Percentiles rank a stretch among this genome's conserved stretches.
Conservation (phyloP, 352 stramenopile species). For the Phytopythium montanum region DNA sequence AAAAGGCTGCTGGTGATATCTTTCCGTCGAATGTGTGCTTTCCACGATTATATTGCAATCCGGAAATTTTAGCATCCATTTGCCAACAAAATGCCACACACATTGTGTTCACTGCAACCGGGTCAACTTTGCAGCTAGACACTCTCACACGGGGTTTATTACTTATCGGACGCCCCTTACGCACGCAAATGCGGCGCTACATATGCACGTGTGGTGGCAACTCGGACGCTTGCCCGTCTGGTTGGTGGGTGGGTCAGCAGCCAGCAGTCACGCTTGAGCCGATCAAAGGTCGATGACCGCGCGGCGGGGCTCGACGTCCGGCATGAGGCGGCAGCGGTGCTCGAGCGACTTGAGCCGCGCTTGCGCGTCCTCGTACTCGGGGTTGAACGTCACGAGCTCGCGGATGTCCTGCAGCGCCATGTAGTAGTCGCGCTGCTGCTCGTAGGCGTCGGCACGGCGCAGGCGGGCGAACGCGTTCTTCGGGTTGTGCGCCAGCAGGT, state of each 20-base stretch:
- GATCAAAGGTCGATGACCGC: conserved; percentile 10
- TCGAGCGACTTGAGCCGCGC: conserved; percentile 37
- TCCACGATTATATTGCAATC: too few relatives aligned
- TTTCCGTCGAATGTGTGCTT: too few relatives aligned
- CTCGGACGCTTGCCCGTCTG: neutral
- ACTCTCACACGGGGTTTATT: too few relatives aligned
- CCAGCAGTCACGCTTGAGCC: too few relatives aligned
- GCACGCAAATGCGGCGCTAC: conserved; percentile 1
- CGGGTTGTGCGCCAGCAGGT: conserved; percentile 40
- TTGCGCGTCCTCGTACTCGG: conserved; percentile 48
- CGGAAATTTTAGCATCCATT: too few relatives aligned
- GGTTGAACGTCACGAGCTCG: conserved; percentile 47
- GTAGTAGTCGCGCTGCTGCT: conserved; percentile 55
- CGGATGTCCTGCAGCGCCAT: conserved; percentile 55
- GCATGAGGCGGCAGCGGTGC: conserved; percentile 39
- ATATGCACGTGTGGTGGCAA: neutral
- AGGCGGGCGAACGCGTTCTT: conserved; percentile 53
- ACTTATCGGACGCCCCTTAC: neutral
- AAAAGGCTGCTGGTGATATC: too few relatives aligned
- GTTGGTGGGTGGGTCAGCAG: neutral
- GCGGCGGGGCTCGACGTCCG: neutral
- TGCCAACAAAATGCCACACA: too few relatives aligned
- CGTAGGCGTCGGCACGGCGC: conserved; percentile 48
- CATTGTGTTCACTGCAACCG: too few relatives aligned
- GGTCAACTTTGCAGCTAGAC: too few relatives aligned